A percentile compares a stretch with the other conserved stretches of the same genome.
Conservation (phyloP, 495 filamentous ascomycete genomes). For the Lophiostoma macrostomum region DNA sequence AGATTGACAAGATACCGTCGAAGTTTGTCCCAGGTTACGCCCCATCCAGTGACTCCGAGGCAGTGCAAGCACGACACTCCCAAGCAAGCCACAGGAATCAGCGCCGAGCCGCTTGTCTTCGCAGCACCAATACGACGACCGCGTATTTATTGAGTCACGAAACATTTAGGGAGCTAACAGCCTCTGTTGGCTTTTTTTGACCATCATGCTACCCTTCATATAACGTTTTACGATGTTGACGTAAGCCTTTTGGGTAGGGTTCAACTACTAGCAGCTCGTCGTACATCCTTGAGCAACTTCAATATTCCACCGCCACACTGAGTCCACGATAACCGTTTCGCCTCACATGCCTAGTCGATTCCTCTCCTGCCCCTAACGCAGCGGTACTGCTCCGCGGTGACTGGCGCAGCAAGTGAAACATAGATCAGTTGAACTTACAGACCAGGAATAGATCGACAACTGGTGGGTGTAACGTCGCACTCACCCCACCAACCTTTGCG, state of each 20-base stretch:
- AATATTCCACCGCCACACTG: slow-evolving; percentile 13
- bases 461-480: slow-evolving; percentile 16
- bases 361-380: background rate
- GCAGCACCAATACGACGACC: no score
- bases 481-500: background rate
- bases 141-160: no score
- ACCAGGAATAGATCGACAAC: slow-evolving; percentile 5
- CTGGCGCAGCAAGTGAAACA: slow-evolving; percentile 2
- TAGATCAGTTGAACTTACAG: background rate
- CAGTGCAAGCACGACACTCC: slow-evolving; percentile 8
- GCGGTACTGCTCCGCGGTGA: background rate
- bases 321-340: background rate
- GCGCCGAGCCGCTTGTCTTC: background rate
- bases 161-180: no score
- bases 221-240: no score
- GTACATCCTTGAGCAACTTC: background rate
- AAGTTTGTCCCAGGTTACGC: slow-evolving; percentile 4
- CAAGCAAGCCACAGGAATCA: slow-evolving; percentile 9
- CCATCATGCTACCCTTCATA: no score
- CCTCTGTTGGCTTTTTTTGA: no score
- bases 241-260: no score
- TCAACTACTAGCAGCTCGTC: background rate
- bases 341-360: slow-evolving; percentile 3
- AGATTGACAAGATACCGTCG: slow-evolving; percentile 9
- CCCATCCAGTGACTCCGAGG: slow-evolving; percentile 13